Base-by-base conservation (phyloP, 257 asterid genomes). In the Linaria vulgaris region DNA sequence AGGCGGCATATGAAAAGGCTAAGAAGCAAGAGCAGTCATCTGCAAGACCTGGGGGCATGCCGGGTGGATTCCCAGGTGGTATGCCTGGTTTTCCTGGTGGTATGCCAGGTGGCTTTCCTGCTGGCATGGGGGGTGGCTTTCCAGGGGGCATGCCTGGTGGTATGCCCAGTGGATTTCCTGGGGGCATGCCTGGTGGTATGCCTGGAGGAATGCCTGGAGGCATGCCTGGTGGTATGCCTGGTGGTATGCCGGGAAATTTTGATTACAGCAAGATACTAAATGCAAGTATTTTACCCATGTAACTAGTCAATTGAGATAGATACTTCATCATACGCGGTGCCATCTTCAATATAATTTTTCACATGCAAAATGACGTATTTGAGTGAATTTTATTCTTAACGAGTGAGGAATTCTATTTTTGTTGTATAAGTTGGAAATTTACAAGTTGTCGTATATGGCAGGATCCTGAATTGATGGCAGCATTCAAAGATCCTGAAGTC, bases 401-500 rank as follows among this genome's bases (percentile, higher is more conserved):
- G 53, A 21, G 30, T 14, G 58, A 49, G 54, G 44, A 64, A 15
- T 25, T 64, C 20, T 38, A 22, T 51, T 54, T 31, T 22, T 23
- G 6, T 10, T 19, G 12, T 27, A 5, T 12, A 23, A 39, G 37
- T 51, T 50, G 27, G 39, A 25, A 38, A 41, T 43, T 61, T 31
- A 64, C 54, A 22, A 44, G 43, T 51, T 75, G 3, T 44, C 14
- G 56, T 68, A 31, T 68, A 34, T 75, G 72, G 69, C 86, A 94
- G 99, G 99, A 94, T 72, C 99, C 99, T 61, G 99, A 94, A 62
- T 68, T 94, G 82, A 90, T 94, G 99, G 85, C 90, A n/a, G 95
- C 99, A 25, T 94, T 94, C 78, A 81, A 80, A 71, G 99, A 94
- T 81, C 97, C 96, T 23, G 97, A 92, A 65, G 86, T 92, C 59